Evolutionary conservation across 805 yeast species (phyloP).

Genomic region (Metschnikowia cubensis): DNA sequence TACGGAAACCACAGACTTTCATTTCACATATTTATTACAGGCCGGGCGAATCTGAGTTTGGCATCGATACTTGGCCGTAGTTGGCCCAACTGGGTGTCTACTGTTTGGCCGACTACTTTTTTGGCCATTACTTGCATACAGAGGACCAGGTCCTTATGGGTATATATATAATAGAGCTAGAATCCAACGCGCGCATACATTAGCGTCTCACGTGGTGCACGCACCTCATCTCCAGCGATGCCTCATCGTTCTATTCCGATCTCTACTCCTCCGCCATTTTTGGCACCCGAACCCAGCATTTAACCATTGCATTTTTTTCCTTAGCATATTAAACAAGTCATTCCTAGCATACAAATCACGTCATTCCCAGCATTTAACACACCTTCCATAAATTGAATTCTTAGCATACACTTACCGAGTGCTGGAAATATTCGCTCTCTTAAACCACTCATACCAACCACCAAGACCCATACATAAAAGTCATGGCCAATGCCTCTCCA

Average conservation of each 20-base stretch:
- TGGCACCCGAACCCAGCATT: background rate
- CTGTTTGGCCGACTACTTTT: background rate
- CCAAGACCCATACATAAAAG: too few species aligned
- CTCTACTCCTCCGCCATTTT: background rate
- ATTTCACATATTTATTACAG: background rate
- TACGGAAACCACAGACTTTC: background rate
- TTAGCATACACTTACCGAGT: background rate
- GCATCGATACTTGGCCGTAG: too few species aligned
- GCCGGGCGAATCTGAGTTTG: background rate
- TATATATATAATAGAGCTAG: background rate
- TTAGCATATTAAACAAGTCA: background rate
- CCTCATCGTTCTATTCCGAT: background rate
- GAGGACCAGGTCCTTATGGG: background rate
- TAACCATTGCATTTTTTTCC: background rate
- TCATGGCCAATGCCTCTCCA: background rate
- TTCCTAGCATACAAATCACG: background rate
- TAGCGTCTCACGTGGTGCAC: slow-evolving; percentile 2
- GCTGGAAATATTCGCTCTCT: background rate
- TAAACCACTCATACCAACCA: too few species aligned
- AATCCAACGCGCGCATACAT: slow-evolving; percentile 5
- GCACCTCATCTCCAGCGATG: slow-evolving; percentile 5
- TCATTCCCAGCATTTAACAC: too few species aligned
- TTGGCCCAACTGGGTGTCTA: too few species aligned
- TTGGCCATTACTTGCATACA: slow-evolving; percentile 1
- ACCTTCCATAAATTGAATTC: background rate